A percentile compares a stretch with the other conserved stretches of the same genome.
Evolutionary conservation across 495 filamentous ascomycete genomes (phyloP).

Genomic region (Aspergillus leporis): DNA sequence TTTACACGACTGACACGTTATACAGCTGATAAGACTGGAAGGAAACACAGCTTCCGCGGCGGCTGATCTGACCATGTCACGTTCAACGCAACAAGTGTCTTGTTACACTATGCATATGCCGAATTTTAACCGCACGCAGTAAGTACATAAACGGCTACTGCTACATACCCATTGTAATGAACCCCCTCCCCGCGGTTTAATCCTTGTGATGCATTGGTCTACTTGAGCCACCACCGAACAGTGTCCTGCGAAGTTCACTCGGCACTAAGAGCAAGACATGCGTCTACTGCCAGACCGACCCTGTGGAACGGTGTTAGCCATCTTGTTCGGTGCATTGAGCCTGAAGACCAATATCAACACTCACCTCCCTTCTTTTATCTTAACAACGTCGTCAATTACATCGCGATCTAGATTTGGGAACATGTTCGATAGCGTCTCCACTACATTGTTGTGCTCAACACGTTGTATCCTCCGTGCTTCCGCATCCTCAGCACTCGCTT

Average conservation of each 20-base stretch:
- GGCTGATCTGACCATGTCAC: too few relatives aligned
- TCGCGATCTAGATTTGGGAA: constrained; percentile 90
- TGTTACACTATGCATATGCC: constrained; percentile 8
- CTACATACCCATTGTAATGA: not conserved
- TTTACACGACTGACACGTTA: too few relatives aligned
- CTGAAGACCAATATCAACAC: constrained; percentile 28
- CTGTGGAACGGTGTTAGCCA: not conserved
- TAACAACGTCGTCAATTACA: constrained; percentile 90
- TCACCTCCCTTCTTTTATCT: constrained; percentile 87
- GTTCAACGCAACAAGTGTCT: too few relatives aligned
- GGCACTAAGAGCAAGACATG: not conserved
- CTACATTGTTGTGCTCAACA: constrained; percentile 84
- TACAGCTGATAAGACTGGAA: too few relatives aligned
- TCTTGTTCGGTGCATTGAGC: not conserved
- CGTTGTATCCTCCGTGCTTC: constrained; percentile 83
- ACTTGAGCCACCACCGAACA: not conserved
- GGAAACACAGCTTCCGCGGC: too few relatives aligned
- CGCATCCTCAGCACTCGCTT: constrained; percentile 89
- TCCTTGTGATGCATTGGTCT: not conserved
- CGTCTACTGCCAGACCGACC: not conserved
- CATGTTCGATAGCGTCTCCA: constrained; percentile 90
- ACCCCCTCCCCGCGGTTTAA: too few relatives aligned
- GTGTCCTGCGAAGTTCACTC: not conserved
- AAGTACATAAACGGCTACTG: constrained; percentile 5
- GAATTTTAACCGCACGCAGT: constrained; percentile 8